Base-by-base conservation (phyloP, 768 basidiomycete species). In the Suillus brevipes region DNA sequence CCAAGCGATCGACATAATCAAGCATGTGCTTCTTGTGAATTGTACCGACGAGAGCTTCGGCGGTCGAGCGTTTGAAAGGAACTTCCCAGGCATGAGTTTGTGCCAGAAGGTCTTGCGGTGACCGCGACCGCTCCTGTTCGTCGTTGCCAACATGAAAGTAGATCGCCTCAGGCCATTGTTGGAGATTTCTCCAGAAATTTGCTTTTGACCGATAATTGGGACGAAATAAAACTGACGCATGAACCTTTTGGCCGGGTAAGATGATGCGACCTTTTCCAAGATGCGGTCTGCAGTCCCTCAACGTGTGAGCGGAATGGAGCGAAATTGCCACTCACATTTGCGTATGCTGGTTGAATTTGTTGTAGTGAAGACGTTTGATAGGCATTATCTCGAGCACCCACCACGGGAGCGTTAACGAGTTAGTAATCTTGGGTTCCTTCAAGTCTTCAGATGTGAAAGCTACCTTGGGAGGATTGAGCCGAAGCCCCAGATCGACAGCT, bases 191-290 rank as follows among this genome's bases (percentile, higher is more conserved):
- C 58, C 61, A 67, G 60, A 76, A 74, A 31, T 18, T 69, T 1
- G 73, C 74, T 45, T 38, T 55, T 10, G 75, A 70, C 55, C 71
- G 74, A 62, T 76, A 76, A 37, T 76, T 68, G 50, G 65, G 63
- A 62, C 71, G 77, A 71, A 74, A 76, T 2, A 77, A 38, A 31
- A 56, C 75, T 1, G 75, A 77, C 8, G 77, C 71, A 59, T 75
- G 75, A 31, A 76, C 72, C 53, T 71, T 75, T 56, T 76, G 75
- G 20, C 75, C 75, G 0, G 67, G 72, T 5, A 77, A 37, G 40
- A 76, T 76, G 42, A 59, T 70, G 9, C 74, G 71, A 7, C 72
- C 68, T 43, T 58, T 62, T 6, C 74, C 75, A 13, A 67, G 1
- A 60, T 77, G 75, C 10, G 76, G 75, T 10, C 75, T 76, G 38